These are phyloP conservation scores for Cystoderma amianthinum DNA, from an alignment of 768 basidiomycete genomes.

Conservation along the genomic window DNA sequence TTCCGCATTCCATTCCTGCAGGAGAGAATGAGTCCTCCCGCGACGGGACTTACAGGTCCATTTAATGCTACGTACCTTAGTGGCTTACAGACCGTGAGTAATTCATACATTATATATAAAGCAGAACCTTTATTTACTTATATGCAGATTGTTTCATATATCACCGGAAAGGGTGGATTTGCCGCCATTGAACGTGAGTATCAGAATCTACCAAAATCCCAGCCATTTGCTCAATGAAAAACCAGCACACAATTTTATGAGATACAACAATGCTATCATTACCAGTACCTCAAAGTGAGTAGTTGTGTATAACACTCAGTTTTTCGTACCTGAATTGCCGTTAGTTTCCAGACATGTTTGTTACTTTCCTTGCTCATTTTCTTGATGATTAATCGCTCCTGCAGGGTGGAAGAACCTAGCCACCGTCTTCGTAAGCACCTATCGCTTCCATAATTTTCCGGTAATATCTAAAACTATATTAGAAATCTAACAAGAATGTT, in stretches of 20 bases:
- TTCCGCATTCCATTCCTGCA: constrained; percentile 58
- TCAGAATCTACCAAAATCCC: neutral
- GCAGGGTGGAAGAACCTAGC: constrained; percentile 55
- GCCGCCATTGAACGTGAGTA: constrained; percentile 48
- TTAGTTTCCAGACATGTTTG: constrained; percentile 45
- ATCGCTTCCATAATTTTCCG: too few species aligned
- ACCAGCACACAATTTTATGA: constrained; percentile 55
- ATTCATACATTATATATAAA: constrained; percentile 1
- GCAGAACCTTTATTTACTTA: neutral
- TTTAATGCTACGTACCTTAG: constrained; percentile 47
- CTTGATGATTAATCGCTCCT: neutral
- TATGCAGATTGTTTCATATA: constrained; percentile 50
- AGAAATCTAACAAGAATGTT: constrained; percentile 43
- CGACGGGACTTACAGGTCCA: constrained; percentile 45
- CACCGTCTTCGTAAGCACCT: constrained; percentile 42
- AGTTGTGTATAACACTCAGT: neutral
- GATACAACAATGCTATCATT: constrained; percentile 47
- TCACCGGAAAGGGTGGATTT: constrained; percentile 52
- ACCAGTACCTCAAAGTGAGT: constrained; percentile 40
- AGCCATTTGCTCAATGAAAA: neutral
- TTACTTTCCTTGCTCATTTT: neutral
- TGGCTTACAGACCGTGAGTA: constrained; percentile 36
- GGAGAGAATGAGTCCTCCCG: constrained; percentile 49
- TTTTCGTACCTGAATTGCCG: constrained; percentile 1
- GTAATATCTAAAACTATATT: neutral